Evolutionary conservation across 2,329 filamentous ascomycete genomes (phyloP), one percentile per base, ranked within the genome.

Genomic region (Colletotrichum caudatum): DNA sequence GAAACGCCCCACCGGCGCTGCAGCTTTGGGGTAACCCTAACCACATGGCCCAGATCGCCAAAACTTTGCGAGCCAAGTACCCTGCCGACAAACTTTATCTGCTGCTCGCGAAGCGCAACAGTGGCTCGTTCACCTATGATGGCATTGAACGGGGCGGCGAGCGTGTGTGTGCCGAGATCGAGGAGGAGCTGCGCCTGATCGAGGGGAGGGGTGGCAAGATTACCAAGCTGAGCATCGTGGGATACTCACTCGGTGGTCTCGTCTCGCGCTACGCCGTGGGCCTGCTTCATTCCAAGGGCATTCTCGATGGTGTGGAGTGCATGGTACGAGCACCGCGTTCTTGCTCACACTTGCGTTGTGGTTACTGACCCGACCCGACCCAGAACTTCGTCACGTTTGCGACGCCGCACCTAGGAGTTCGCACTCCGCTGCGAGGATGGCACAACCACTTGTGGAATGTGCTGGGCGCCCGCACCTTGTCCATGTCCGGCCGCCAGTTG

Each of bases 361-460:
- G n/a, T 61, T 37, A 57, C 54, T 44, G 41, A 53, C 16, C 14
- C 44, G 7, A 53, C 16, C 14, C 41, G 7, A 29, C 11, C n/a
- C 73, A 92, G 88, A 98, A 97, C 84, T 98, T 98, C 81, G 94
- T 92, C 2, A 97, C 95, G 1, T 98, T 98, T 81, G 95, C 93
- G 6, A 92, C 93, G 41, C 95, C 93, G 33, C 93, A 95, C 81
- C 86, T 95, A 9, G 93, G 93, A n/a, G 92, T 93, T 1, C 86
- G 92, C 61, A 89, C 90, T 1, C 93, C 93, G 1, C 81, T 91
- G 54, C 89, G 88, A 58, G 92, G 92, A 20, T 87, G 88, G 82
- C 85, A 88, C 68, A 91, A 90, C 78, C 88, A 87, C 78, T 83
- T 92, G 69, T 98, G 86, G 90, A 98, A 98, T 78, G 88, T 92